Evolutionary conservation across 768 basidiomycete genomes (phyloP).

Genomic region (Dioszegia crocea): DNA sequence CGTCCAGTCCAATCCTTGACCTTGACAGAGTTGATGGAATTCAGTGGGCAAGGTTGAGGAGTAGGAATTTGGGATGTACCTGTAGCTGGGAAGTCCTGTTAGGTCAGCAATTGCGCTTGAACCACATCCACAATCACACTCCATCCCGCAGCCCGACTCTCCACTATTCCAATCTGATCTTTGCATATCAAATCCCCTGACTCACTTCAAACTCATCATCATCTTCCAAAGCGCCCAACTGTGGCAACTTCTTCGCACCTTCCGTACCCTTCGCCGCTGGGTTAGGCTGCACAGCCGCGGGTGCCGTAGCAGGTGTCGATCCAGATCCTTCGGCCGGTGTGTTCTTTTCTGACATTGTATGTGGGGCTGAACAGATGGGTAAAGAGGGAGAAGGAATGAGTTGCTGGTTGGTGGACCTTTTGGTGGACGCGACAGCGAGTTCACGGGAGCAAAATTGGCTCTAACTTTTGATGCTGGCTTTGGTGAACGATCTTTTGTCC

Average conservation of each 20-base stretch:
- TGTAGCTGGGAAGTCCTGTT: conserved; percentile 74
- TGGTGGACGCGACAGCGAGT: conserved; percentile 1
- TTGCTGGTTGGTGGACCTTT: background rate
- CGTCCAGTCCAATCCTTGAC: too few species aligned
- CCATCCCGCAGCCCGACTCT: too few species aligned
- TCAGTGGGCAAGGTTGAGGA: too few species aligned
- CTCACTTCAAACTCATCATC: conserved; percentile 82
- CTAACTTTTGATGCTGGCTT: too few species aligned
- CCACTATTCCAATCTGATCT: too few species aligned
- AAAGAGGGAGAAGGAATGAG: background rate
- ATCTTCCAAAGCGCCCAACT: conserved; percentile 87
- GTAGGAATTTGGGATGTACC: conserved; percentile 53
- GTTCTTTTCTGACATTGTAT: conserved; percentile 2
- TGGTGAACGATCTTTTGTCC: too few species aligned
- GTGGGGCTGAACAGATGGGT: background rate
- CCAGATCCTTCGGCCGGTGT: background rate
- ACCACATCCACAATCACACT: too few species aligned
- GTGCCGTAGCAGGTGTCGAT: background rate
- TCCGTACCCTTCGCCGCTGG: background rate
- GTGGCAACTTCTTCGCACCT: conserved; percentile 54
- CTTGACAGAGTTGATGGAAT: background rate
- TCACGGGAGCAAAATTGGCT: too few species aligned
- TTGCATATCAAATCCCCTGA: too few species aligned
- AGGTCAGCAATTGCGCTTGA: background rate
- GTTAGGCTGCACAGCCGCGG: background rate